Base-by-base conservation (phyloP, 768 basidiomycete species). In the Strobilomyces echinocephalus region DNA sequence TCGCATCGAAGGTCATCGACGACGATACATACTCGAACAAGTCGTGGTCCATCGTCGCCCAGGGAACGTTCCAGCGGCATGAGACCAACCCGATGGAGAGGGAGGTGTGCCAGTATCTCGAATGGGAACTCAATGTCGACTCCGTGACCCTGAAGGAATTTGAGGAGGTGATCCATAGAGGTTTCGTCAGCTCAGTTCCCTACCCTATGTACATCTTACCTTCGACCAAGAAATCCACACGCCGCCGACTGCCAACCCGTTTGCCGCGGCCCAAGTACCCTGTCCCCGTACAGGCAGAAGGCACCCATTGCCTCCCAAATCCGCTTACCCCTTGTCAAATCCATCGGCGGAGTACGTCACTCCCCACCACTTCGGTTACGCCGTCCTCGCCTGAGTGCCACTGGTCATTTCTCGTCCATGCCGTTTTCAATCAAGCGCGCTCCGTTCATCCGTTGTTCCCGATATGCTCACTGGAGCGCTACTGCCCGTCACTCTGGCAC, bases 21-120 rank as follows among this genome's bases (percentile, higher is more conserved):
- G 91, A 95, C 74, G 91, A 94, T 62, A 94, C 91, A 0, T 95
- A 94, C 68, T 91, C 88, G 15, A 94, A 94, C 79, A 91, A 92
- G 67, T 89, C 87, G 0, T 95, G 92, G 91, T 81, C 83, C 6
- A 87, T 94, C 41, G 92, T 95, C 38, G 91, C 88, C 0, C 90
- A 94, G 69, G 85, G 83, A 26, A 86, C 91, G 82, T 95, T 94
- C 62, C 78, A 76, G 4, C 66, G 88, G 0, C 75, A 81, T 30
- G 87, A 88, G 74, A 83, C 88, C 63, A 88, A 88, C 68, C 86
- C 88, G 73, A 88, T 87, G 85, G 86, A 88, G 66, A 63, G 87
- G 2, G 87, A 88, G 63, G 85, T 88, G 79, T 87, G 85, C 58
- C 79, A 82, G 15, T 98, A 97, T 64, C 75, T 99, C 41, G 94